A percentile compares a stretch with the other conserved stretches of the same genome.
Conservation (phyloP, 192 early-diverging fungal genomes). For the Dissophora globulifera region DNA sequence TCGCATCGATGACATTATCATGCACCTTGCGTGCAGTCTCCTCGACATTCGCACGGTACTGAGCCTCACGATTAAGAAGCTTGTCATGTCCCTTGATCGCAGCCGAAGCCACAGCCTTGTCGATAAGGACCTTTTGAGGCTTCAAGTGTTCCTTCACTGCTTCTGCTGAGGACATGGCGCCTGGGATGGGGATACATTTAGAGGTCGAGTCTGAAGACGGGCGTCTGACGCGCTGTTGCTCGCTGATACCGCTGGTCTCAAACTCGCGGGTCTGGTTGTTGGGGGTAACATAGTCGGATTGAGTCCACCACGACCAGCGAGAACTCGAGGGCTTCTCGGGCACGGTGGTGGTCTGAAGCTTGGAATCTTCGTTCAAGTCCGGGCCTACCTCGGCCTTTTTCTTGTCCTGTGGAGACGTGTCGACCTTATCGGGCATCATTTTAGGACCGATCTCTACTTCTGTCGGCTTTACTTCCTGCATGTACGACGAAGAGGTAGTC, state of each 20-base stretch:
- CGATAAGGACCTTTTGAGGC: constrained; percentile 25
- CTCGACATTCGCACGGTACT: constrained; percentile 16
- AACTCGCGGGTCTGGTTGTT: background rate
- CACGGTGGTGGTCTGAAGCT: background rate
- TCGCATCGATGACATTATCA: constrained; percentile 39
- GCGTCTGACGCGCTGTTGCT: background rate
- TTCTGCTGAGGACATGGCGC: background rate
- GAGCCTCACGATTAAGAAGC: background rate
- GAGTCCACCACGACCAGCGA: constrained; percentile 35
- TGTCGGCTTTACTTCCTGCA: too few relatives aligned
- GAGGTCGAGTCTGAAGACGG: background rate
- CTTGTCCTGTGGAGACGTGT: too few relatives aligned
- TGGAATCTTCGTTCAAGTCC: background rate
- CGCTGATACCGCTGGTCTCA: background rate
- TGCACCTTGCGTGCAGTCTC: constrained; percentile 44
- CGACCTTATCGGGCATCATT: too few relatives aligned
- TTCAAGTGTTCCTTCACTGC: background rate
- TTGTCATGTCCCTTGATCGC: constrained; percentile 37
- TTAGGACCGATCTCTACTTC: too few relatives aligned
- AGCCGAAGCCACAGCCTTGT: constrained; percentile 29
- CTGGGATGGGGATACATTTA: background rate
- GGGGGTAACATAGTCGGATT: background rate
- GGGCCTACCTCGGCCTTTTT: background rate
- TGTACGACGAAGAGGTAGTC: too few relatives aligned
- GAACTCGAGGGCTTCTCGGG: constrained; percentile 28